Conservation (phyloP, 2,329 filamentous ascomycete species). For the Parastagonospora avenae region DNA sequence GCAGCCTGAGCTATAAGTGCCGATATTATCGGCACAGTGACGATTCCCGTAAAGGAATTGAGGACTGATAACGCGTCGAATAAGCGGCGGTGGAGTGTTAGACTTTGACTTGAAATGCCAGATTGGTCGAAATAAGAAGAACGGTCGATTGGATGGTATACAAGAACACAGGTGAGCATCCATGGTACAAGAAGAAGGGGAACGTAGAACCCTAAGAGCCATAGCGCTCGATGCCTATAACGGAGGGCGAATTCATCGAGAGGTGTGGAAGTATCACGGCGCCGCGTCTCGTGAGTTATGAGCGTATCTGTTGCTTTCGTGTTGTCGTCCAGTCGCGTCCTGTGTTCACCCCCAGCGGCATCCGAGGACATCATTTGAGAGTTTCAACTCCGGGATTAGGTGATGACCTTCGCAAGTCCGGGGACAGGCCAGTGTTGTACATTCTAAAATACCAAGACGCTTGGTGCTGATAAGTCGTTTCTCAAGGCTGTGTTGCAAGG, state of each 20-base stretch:
- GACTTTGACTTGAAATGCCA: background rate
- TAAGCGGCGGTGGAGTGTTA: conserved; percentile 1
- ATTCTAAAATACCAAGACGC: background rate
- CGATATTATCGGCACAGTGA: conserved; percentile 15
- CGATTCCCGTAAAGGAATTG: conserved; percentile 9
- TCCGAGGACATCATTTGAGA: background rate
- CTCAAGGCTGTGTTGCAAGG: too few relatives aligned
- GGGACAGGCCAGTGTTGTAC: too few relatives aligned
- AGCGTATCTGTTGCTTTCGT: background rate
- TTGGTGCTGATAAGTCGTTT: background rate
- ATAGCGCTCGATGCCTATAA: conserved; percentile 7
- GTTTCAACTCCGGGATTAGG: too few relatives aligned
- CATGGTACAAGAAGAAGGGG: conserved; percentile 3
- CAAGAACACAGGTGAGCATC: conserved; percentile 2
- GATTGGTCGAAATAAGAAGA: conserved; percentile 1
- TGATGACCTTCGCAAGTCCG: too few relatives aligned
- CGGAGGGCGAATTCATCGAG: conserved; percentile 1
- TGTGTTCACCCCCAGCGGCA: background rate
- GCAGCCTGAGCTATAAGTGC: conserved; percentile 16
- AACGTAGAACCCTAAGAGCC: background rate
- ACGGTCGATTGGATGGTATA: background rate
- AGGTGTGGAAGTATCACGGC: background rate
- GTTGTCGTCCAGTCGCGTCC: background rate
- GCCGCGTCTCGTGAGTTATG: background rate
- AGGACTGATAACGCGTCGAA: background rate